These are phyloP conservation scores for Phytopythium sindhum DNA, from an alignment of 352 stramenopile genomes.

Conservation along the genomic window DNA sequence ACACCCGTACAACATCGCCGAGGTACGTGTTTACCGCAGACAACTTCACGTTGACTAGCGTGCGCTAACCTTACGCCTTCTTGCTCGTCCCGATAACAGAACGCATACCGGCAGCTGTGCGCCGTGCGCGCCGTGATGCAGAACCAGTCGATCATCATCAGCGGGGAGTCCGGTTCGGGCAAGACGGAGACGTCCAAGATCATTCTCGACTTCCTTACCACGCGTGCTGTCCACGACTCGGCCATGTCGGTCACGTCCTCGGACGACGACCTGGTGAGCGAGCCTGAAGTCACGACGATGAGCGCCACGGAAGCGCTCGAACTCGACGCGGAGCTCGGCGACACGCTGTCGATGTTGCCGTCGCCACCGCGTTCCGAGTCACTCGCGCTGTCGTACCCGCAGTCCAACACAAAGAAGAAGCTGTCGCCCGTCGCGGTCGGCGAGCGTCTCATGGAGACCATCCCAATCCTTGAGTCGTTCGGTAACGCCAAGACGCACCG, in stretches of 20 bases:
- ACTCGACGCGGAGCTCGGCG: constrained; percentile 5
- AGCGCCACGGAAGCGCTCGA: not conserved
- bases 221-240: constrained; percentile 50
- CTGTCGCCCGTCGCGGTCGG: constrained; percentile 66
- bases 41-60: not conserved
- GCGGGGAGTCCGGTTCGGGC: constrained; percentile 90
- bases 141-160: constrained; percentile 95
- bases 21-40: constrained; percentile 8
- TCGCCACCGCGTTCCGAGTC: constrained; percentile 42
- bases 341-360: constrained; percentile 19
- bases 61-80: constrained; percentile 11
- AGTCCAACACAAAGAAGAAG: constrained; percentile 52
- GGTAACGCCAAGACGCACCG: constrained; percentile 86
- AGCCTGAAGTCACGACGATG: constrained; percentile 54
- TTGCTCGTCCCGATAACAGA: constrained; percentile 13
- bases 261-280: constrained; percentile 49
- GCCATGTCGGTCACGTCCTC: constrained; percentile 45
- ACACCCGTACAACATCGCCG: constrained; percentile 84
- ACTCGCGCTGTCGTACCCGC: constrained; percentile 67
- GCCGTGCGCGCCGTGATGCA: constrained; percentile 81
- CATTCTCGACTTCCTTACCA: constrained; percentile 84
- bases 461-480: constrained; percentile 91
- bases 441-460: constrained; percentile 82
- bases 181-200: constrained; percentile 97
- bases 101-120: constrained; percentile 79